phyloP scores from a whole-genome alignment of 129 eudicot genomes.

The Chrysanthemum makinoi region DNA sequence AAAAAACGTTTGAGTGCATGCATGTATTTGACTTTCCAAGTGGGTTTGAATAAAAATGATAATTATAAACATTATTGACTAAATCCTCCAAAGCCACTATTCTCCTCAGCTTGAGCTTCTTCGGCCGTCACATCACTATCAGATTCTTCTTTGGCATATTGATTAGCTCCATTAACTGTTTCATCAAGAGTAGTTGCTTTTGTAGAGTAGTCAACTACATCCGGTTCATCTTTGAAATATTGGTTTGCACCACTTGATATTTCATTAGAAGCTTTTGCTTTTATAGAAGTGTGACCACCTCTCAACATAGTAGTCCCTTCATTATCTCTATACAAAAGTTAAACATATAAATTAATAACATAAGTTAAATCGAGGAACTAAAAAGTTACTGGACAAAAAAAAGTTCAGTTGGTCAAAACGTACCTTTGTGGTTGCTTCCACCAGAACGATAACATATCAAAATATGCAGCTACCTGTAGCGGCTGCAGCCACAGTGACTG shows the following conservation, averaged over 20 bases:
- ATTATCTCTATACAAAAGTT: too few species aligned
- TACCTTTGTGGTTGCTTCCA: neutral
- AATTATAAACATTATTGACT: neutral
- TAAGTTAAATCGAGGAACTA: too few species aligned
- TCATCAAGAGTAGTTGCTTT: constrained; percentile 27
- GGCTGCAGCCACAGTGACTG: constrained; percentile 13
- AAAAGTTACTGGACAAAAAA: too few species aligned
- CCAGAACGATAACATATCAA: constrained; percentile 6
- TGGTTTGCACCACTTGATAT: constrained; percentile 36
- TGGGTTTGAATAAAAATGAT: too few species aligned
- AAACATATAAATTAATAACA: too few species aligned
- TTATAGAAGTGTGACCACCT: constrained; percentile 12
- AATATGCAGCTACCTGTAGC: constrained; percentile 6
- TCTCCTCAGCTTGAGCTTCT: neutral
- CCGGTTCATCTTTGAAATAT: constrained; percentile 34
- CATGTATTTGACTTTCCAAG: too few species aligned
- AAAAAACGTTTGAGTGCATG: too few species aligned
- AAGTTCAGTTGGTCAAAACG: too few species aligned
- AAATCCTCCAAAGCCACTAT: neutral
- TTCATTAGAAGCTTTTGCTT: constrained; percentile 42
- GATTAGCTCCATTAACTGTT: too few species aligned
- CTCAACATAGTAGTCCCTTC: too few species aligned
- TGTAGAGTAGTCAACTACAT: constrained; percentile 27
- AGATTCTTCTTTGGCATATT: constrained; percentile 25
- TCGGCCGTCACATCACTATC: constrained; percentile 28